These are phyloP conservation scores for Xerocomus spinulosus DNA, from an alignment of 768 basidiomycete genomes.

Conservation along the genomic window DNA sequence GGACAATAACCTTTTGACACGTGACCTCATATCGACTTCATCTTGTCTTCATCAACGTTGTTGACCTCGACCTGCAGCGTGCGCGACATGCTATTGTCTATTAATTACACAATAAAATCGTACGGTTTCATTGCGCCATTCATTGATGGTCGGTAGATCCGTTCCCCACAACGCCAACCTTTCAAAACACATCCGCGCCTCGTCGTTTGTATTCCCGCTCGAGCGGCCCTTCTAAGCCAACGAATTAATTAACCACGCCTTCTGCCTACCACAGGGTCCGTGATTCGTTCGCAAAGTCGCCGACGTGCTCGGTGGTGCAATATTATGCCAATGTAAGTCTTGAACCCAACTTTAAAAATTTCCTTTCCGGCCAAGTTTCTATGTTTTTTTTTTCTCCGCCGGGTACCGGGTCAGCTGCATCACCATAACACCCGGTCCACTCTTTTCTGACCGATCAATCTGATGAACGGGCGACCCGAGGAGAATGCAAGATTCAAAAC, in stretches of 20 bases:
- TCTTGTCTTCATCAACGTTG: not conserved
- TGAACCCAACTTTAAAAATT: not conserved
- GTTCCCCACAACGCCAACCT: not conserved
- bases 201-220: too few species aligned
- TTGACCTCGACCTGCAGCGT: not conserved
- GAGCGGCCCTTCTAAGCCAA: not conserved
- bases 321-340: constrained; percentile 2
- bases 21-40: constrained; percentile 7
- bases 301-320: constrained; percentile 7
- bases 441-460: not conserved
- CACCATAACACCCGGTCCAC: not conserved
- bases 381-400: not conserved
- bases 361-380: not conserved
- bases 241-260: not conserved
- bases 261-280: not conserved
- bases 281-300: not conserved
- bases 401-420: not conserved
- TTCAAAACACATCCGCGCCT: too few species aligned
- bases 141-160: not conserved
- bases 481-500: not conserved
- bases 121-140: too few species aligned
- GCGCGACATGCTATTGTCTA: not conserved
- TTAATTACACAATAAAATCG: not conserved
- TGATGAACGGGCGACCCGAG: not conserved
- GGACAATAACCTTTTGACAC: constrained; percentile 2